These are phyloP conservation scores for Ricinus communis DNA, from an alignment of 345 rosid species.

Conservation along the genomic window DNA sequence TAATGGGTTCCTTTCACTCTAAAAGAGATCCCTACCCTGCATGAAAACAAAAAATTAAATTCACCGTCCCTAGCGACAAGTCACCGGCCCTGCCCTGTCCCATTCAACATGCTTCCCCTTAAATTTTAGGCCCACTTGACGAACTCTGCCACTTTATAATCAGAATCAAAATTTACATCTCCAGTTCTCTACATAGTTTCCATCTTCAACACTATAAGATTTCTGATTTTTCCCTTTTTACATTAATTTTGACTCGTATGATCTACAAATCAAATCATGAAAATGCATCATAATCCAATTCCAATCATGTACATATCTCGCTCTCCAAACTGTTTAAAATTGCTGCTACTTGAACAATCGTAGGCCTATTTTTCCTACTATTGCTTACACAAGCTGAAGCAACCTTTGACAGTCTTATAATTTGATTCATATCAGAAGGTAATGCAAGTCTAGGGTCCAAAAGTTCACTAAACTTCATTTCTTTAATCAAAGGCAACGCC, in stretches of 20 bases:
- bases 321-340: conserved; percentile 66
- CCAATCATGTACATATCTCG: conserved; percentile 23
- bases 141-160: too few relatives aligned
- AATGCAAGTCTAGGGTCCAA: conserved; percentile 57
- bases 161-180: background rate
- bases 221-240: too few relatives aligned
- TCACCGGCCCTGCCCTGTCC: too few relatives aligned
- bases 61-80: conserved; percentile 8
- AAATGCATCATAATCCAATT: too few relatives aligned
- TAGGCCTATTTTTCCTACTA: conserved; percentile 65
- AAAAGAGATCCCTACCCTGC: background rate
- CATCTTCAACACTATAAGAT: too few relatives aligned
- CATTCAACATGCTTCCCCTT: background rate
- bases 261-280: too few relatives aligned
- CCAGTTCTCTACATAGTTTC: background rate
- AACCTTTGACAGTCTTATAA: conserved; percentile 70
- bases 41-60: conserved; percentile 3
- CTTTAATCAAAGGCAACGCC: conserved; percentile 80
- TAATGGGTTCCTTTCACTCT: background rate
- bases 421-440: conserved; percentile 45
- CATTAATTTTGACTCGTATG: too few relatives aligned
- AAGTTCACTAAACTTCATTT: conserved; percentile 50
- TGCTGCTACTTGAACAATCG: conserved; percentile 52
- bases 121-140: background rate
- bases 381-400: conserved; percentile 82